Evolutionary conservation across 345 rosid genomes (phyloP).

Genomic region (Turnera subulata): DNA sequence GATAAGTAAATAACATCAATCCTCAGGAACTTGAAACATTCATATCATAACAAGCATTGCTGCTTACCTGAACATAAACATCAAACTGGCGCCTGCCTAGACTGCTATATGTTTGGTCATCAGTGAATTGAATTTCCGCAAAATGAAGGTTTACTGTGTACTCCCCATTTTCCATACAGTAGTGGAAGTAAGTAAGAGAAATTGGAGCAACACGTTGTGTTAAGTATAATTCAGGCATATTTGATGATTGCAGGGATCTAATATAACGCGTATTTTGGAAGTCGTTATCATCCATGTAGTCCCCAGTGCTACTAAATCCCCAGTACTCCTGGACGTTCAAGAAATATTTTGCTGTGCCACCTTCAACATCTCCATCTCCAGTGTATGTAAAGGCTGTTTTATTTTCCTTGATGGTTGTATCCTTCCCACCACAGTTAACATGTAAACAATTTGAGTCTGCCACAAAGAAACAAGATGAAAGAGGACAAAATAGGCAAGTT

Average conservation of each 20-base stretch:
- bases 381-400: constrained; percentile 1
- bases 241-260: constrained; percentile 4
- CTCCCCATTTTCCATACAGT: constrained; percentile 21
- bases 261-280: neutral
- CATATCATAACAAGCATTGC: neutral
- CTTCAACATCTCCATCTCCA: constrained; percentile 13
- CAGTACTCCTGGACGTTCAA: constrained; percentile 5
- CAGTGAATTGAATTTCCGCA: constrained; percentile 26
- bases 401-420: constrained; percentile 1
- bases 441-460: constrained; percentile 14
- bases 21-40: neutral
- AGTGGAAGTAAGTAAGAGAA: constrained; percentile 19
- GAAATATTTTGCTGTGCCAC: constrained; percentile 15
- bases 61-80: constrained; percentile 30
- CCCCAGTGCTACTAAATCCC: constrained; percentile 27
- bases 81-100: constrained; percentile 29
- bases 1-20: neutral
- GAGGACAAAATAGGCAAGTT: too few relatives aligned
- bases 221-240: constrained; percentile 7
- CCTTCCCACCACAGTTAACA: constrained; percentile 19
- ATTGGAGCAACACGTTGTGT: constrained; percentile 17
- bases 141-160: constrained; percentile 27
- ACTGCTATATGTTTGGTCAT: constrained; percentile 10
- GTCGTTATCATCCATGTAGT: constrained; percentile 17
- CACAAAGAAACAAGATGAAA: neutral